Conservation (phyloP, 257 asterid species). For the Verbascum thapsus region DNA sequence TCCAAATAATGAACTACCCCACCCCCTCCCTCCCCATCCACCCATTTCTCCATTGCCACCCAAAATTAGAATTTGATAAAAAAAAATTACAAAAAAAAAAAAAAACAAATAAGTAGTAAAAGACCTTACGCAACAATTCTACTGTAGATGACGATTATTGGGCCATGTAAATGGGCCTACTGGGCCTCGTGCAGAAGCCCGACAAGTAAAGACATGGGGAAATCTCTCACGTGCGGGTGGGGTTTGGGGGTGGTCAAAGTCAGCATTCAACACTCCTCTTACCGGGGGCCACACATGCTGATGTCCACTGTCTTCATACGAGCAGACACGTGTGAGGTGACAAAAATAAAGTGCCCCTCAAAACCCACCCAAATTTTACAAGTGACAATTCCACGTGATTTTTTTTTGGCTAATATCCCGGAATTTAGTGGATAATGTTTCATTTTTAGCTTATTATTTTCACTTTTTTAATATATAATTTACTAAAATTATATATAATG, state of each 20-base stretch:
- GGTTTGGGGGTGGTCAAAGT: slow-evolving; percentile 26
- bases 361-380: no score
- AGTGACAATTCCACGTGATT: slow-evolving; percentile 40
- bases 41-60: background rate
- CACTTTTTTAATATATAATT: no score
- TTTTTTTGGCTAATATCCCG: slow-evolving; percentile 23
- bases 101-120: background rate
- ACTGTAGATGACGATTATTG: slow-evolving; percentile 19
- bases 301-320: slow-evolving; percentile 28
- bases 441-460: slow-evolving; percentile 10
- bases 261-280: slow-evolving; percentile 35
- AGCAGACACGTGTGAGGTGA: slow-evolving; percentile 43
- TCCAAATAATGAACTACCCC: background rate
- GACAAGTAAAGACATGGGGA: slow-evolving; percentile 31
- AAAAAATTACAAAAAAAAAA: background rate
- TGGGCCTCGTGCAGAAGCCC: slow-evolving; percentile 32
- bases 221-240: slow-evolving; percentile 41
- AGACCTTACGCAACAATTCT: background rate
- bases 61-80: no score
- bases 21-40: slow-evolving; percentile 9
- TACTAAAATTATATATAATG: no score
- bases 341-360: slow-evolving; percentile 16
- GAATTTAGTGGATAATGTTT: slow-evolving; percentile 24
- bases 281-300: slow-evolving; percentile 43
- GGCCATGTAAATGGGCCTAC: slow-evolving; percentile 22